These are phyloP conservation scores for Sporothrix protearum DNA, from an alignment of 2,329 filamentous ascomycete genomes.

Conservation along the genomic window DNA sequence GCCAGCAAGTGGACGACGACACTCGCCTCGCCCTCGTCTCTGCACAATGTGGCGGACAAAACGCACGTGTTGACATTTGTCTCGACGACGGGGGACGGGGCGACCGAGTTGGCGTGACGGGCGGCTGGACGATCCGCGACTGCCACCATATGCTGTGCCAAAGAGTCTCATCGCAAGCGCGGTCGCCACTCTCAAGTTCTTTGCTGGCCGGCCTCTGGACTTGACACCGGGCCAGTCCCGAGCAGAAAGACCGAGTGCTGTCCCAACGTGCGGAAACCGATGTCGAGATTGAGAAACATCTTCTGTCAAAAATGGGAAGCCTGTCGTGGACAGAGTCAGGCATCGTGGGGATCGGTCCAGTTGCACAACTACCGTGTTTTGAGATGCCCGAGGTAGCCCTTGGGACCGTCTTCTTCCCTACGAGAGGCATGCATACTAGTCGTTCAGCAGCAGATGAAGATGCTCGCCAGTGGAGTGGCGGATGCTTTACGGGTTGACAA, in stretches of 20 bases:
- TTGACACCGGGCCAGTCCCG: background rate
- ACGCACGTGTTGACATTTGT: background rate
- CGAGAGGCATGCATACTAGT: background rate
- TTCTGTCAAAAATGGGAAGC: background rate
- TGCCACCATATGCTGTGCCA: background rate
- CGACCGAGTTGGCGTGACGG: background rate
- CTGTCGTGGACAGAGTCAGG: background rate
- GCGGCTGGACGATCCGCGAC: background rate
- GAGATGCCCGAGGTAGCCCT: background rate
- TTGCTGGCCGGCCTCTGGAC: background rate
- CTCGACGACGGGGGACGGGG: background rate
- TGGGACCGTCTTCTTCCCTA: background rate
- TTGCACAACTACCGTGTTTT: background rate
- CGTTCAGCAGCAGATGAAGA: too few relatives aligned
- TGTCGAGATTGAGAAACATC: background rate
- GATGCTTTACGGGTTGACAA: too few relatives aligned
- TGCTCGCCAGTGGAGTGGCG: too few relatives aligned
- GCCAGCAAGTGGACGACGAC: background rate
- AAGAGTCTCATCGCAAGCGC: background rate
- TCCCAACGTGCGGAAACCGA: background rate
- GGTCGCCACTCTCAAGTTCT: background rate
- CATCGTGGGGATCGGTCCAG: background rate
- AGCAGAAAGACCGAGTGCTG: background rate
- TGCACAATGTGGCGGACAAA: background rate
- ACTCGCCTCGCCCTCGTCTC: background rate